Conservation (phyloP, 2,329 filamentous ascomycete species). For the Paracoccidioides brasiliensis region DNA sequence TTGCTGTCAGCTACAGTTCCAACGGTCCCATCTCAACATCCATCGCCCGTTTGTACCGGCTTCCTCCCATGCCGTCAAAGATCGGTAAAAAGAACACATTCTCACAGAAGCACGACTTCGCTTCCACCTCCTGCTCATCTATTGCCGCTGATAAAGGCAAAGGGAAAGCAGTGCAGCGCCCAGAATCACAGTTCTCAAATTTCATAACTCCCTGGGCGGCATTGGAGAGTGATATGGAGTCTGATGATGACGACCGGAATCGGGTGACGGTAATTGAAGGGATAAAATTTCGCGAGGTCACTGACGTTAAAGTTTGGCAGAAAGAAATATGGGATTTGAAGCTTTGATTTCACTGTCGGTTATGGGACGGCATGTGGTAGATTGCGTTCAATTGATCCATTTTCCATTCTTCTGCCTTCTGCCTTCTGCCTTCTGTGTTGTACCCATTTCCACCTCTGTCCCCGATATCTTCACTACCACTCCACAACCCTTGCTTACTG, state of each 20-base stretch:
- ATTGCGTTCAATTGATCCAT: too few species aligned
- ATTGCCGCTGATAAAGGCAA: not conserved
- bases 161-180: not conserved
- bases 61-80: not conserved
- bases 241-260: slow-evolving; percentile 1
- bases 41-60: not conserved
- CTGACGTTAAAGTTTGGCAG: slow-evolving; percentile 17
- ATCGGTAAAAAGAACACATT: not conserved
- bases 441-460: too few species aligned
- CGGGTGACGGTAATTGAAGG: slow-evolving; percentile 1
- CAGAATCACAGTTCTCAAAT: not conserved
- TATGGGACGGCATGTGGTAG: too few species aligned
- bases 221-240: not conserved
- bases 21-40: slow-evolving; percentile 5
- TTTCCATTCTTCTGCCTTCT: too few species aligned
- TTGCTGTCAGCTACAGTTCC: slow-evolving; percentile 13
- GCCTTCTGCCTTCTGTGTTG: too few species aligned
- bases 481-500: too few species aligned
- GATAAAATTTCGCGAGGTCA: slow-evolving; percentile 10
- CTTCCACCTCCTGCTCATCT: not conserved
- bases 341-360: slow-evolving; percentile 8
- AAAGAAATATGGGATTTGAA: slow-evolving; percentile 13
- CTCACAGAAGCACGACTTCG: not conserved
- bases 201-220: not conserved
- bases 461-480: too few species aligned